Percentiles rank a stretch among this genome's conserved stretches.
phyloP scores from a whole-genome alignment of 2,329 filamentous ascomycete genomes.

The Periconia sp. region DNA sequence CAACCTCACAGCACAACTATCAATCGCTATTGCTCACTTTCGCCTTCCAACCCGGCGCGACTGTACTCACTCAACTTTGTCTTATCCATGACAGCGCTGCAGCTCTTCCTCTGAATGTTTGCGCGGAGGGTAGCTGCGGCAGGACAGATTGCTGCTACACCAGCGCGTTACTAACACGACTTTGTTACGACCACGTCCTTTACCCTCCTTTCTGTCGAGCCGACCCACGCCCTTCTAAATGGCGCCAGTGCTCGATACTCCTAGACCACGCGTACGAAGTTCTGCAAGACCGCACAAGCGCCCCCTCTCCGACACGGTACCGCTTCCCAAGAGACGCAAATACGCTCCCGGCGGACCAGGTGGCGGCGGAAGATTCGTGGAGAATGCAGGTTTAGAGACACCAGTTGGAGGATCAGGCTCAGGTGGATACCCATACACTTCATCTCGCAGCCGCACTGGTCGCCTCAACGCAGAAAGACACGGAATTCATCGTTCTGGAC shows the following conservation, averaged over 20 bases:
- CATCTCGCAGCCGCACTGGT: constrained; percentile 57
- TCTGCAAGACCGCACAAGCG: constrained; percentile 36
- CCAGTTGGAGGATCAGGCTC: constrained; percentile 54
- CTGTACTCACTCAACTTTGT: constrained; percentile 2
- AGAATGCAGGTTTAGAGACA: constrained; percentile 67
- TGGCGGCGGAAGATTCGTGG: constrained; percentile 81
- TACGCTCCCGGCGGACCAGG: constrained; percentile 88
- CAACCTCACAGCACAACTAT: constrained; percentile 18
- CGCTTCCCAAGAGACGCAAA: constrained; percentile 49
- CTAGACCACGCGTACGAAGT: constrained; percentile 38
- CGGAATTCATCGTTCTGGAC: constrained; percentile 47
- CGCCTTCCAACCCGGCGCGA: constrained; percentile 10
- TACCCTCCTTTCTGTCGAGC: constrained; percentile 21
- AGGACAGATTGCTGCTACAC: constrained; percentile 19
- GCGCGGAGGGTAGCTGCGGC: constrained; percentile 29
- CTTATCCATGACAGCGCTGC: constrained; percentile 26
- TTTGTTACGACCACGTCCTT: constrained; percentile 19
- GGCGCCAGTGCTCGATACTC: constrained; percentile 37
- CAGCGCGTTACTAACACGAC: constrained; percentile 31
- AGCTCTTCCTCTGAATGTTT: constrained; percentile 23
- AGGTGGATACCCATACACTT: constrained; percentile 54
- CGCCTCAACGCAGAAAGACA: constrained; percentile 51
- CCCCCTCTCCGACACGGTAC: constrained; percentile 43
- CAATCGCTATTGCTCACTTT: constrained; percentile 20
- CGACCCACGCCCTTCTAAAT: constrained; percentile 25